phyloP scores from a whole-genome alignment of 2,329 filamentous ascomycete genomes.

The Albifimbria verrucaria region DNA sequence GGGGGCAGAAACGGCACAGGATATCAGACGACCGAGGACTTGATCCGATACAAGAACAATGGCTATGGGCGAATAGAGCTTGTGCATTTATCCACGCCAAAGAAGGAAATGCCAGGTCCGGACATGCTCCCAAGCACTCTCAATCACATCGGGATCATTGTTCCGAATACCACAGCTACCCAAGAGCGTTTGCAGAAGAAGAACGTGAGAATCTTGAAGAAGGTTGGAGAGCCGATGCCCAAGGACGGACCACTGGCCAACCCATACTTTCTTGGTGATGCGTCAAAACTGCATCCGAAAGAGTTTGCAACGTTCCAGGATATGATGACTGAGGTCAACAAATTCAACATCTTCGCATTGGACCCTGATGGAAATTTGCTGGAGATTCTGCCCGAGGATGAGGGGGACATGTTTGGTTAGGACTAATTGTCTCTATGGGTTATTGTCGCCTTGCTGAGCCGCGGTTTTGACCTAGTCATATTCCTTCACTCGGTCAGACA shows the following conservation, averaged over 20 bases:
- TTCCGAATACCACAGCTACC: slow-evolving; percentile 24
- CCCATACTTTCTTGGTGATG: slow-evolving; percentile 9
- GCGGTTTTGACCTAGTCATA: no score
- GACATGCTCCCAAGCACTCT: slow-evolving; percentile 24
- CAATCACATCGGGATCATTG: slow-evolving; percentile 31
- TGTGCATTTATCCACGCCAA: slow-evolving; percentile 17
- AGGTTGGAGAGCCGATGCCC: slow-evolving; percentile 17
- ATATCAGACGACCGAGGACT: slow-evolving; percentile 29
- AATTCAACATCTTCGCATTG: slow-evolving; percentile 15
- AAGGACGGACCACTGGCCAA: no score
- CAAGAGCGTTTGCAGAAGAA: slow-evolving; percentile 19
- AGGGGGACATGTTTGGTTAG: no score
- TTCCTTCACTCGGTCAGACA: no score
- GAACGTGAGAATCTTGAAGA: slow-evolving; percentile 22
- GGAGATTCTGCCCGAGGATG: slow-evolving; percentile 21
- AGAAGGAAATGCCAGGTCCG: slow-evolving; percentile 15
- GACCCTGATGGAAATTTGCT: slow-evolving; percentile 22
- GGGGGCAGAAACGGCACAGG: slow-evolving; percentile 34
- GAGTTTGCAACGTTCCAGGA: slow-evolving; percentile 8
- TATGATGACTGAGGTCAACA: slow-evolving; percentile 9
- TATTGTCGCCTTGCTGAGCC: no score
- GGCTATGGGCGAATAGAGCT: slow-evolving; percentile 29
- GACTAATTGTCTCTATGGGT: no score
- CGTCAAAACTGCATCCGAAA: slow-evolving; percentile 10
- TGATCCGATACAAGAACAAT: slow-evolving; percentile 30